A percentile compares a stretch with the other conserved stretches of the same genome.
Conservation (phyloP, 2,329 filamentous ascomycete species). For the Aspergillus sp. region DNA sequence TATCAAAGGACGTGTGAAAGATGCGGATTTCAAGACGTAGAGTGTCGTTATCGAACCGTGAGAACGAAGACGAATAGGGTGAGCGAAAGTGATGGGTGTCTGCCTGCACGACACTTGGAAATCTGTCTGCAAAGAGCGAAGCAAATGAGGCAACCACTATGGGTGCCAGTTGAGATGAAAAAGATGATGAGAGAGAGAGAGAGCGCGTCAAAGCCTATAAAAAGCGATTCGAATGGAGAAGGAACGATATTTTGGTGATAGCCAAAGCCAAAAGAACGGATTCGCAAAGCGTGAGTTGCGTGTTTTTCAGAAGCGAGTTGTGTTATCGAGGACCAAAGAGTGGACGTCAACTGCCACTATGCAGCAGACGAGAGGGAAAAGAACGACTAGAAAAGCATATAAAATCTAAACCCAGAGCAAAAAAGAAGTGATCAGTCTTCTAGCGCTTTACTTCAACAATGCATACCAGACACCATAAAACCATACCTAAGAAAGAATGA, state of each 20-base stretch:
- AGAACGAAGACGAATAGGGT: neutral
- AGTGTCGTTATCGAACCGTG: neutral
- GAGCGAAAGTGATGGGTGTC: conserved; percentile 2
- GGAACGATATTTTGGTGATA: conserved; percentile 1
- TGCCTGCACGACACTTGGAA: conserved; percentile 10
- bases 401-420: neutral
- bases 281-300: neutral
- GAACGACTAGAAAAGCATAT: conserved; percentile 7
- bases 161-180: too few relatives aligned
- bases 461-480: neutral
- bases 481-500: neutral
- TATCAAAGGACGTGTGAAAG: neutral
- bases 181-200: neutral
- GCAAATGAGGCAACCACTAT: neutral
- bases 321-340: conserved; percentile 12
- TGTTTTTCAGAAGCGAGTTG: neutral
- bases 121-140: neutral
- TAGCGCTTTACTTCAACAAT: too few relatives aligned
- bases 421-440: too few relatives aligned
- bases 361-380: conserved; percentile 10
- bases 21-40: neutral
- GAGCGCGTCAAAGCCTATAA: conserved; percentile 4
- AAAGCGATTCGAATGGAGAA: neutral
- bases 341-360: conserved; percentile 15
- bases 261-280: conserved; percentile 6